Evolutionary conservation across 2,329 filamentous ascomycete species (phyloP).

Genomic region (Fusarium sp.): DNA sequence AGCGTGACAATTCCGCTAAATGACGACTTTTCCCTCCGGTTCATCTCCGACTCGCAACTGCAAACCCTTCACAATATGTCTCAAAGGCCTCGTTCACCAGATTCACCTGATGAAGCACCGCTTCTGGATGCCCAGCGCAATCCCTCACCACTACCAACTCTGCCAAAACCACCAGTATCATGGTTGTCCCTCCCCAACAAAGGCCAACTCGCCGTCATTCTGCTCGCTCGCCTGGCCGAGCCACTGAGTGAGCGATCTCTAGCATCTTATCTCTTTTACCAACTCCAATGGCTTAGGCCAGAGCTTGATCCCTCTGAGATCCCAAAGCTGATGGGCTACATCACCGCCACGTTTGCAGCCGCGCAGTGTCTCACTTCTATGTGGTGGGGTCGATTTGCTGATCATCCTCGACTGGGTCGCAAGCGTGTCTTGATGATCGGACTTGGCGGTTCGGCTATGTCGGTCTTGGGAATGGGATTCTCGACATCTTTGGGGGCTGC

Average conservation of each 20-base stretch:
- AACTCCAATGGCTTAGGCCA: slow-evolving; percentile 79
- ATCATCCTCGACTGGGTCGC: slow-evolving; percentile 72
- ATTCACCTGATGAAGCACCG: too few species aligned
- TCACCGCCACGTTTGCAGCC: slow-evolving; percentile 82
- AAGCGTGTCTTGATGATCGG: slow-evolving; percentile 84
- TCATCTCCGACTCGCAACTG: too few species aligned
- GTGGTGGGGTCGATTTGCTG: slow-evolving; percentile 80
- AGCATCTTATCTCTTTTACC: slow-evolving; percentile 85
- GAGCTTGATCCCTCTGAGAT: slow-evolving; percentile 70
- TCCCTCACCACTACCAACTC: too few species aligned
- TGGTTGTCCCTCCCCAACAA: slow-evolving; percentile 82
- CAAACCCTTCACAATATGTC: too few species aligned
- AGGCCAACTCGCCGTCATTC: slow-evolving; percentile 80
- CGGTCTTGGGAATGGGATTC: slow-evolving; percentile 69
- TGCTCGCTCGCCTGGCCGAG: slow-evolving; percentile 81
- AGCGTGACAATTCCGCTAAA: too few species aligned
- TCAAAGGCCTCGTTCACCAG: too few species aligned
- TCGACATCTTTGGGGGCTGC: slow-evolving; percentile 75
- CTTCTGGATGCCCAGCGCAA: too few species aligned
- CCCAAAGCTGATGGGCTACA: slow-evolving; percentile 78
- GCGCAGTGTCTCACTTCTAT: slow-evolving; percentile 86
- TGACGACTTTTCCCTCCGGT: too few species aligned
- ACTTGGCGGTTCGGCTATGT: slow-evolving; percentile 69
- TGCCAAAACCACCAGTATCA: slow-evolving; percentile 36
- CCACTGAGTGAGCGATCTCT: slow-evolving; percentile 83